phyloP scores from a whole-genome alignment of 441 rosid genomes.

The Euphorbia schlechtendalii region DNA sequence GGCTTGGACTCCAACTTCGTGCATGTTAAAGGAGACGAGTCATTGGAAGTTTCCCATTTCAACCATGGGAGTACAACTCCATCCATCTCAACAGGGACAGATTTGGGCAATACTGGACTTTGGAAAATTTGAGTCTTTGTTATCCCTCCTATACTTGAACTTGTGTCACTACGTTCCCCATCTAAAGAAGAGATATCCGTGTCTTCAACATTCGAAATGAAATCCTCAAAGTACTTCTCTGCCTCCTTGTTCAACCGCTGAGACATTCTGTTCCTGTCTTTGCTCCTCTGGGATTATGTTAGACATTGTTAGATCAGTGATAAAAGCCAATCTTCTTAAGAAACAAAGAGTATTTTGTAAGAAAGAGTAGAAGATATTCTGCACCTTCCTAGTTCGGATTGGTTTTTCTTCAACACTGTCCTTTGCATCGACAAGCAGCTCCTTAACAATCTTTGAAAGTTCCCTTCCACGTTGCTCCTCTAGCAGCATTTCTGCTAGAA shows the following conservation, averaged over 20 bases:
- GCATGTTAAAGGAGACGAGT: conserved; percentile 39
- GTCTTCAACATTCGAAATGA: conserved; percentile 85
- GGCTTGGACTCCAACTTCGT: conserved; percentile 27
- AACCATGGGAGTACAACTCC: conserved; percentile 89
- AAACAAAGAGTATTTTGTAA: too few species aligned
- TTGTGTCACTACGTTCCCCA: conserved; percentile 87
- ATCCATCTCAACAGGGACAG: conserved; percentile 64
- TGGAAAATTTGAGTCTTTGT: conserved; percentile 38
- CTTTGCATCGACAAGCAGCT: conserved; percentile 47
- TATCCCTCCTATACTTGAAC: conserved; percentile 61
- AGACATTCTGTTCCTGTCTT: conserved; percentile 69
- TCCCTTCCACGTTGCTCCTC: conserved; percentile 68
- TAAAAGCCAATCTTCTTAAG: neutral
- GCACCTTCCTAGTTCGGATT: conserved; percentile 44
- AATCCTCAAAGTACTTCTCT: conserved; percentile 82
- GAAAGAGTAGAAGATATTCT: conserved; percentile 10
- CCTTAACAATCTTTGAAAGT: conserved; percentile 53
- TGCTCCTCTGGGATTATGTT: conserved; percentile 47
- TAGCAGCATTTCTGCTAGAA: conserved; percentile 57
- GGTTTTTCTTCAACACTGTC: conserved; percentile 39
- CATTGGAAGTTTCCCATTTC: conserved; percentile 81
- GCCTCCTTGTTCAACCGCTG: conserved; percentile 79
- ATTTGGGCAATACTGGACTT: conserved; percentile 29
- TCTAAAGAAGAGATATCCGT: conserved; percentile 91
- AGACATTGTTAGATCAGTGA: neutral